These are phyloP conservation scores for Pichia sp. DNA, from an alignment of 1,139 yeast genomes.

Conservation along the genomic window DNA sequence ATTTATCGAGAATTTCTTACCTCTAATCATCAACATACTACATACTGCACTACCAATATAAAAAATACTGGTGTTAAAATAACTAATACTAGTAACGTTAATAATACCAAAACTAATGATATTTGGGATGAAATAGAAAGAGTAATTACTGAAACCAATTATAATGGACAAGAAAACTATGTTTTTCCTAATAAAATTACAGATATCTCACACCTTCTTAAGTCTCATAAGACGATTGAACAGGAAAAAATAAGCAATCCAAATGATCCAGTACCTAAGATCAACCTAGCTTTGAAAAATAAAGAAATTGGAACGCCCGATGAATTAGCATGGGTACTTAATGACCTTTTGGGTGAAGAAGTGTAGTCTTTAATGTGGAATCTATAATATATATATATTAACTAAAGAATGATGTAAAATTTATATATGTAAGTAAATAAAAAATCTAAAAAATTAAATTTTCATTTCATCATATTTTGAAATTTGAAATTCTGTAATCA, in stretches of 20 bases:
- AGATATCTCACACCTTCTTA: constrained; percentile 17
- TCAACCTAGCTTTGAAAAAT: constrained; percentile 23
- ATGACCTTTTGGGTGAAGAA: constrained; percentile 38
- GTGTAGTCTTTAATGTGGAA: not conserved
- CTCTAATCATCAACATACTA: no score
- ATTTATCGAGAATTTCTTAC: constrained; percentile 3
- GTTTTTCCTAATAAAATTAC: constrained; percentile 15
- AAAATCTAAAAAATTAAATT: no score
- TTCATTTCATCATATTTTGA: no score
- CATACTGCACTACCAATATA: not conserved
- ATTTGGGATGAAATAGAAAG: constrained; percentile 8
- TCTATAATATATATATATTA: no score
- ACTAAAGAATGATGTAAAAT: no score
- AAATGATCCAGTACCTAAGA: constrained; percentile 6
- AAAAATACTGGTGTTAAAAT: not conserved
- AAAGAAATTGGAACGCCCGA: constrained; percentile 49
- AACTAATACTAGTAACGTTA: not conserved
- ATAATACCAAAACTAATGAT: not conserved
- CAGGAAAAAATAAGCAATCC: constrained; percentile 1
- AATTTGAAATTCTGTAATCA: no score
- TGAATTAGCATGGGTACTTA: constrained; percentile 66
- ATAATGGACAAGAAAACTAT: constrained; percentile 3
- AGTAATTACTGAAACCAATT: constrained; percentile 1
- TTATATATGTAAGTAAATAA: no score
- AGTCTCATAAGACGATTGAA: constrained; percentile 7